Base-by-base conservation (phyloP, 2,329 filamentous ascomycete species). In the Trichoderma sp. region DNA sequence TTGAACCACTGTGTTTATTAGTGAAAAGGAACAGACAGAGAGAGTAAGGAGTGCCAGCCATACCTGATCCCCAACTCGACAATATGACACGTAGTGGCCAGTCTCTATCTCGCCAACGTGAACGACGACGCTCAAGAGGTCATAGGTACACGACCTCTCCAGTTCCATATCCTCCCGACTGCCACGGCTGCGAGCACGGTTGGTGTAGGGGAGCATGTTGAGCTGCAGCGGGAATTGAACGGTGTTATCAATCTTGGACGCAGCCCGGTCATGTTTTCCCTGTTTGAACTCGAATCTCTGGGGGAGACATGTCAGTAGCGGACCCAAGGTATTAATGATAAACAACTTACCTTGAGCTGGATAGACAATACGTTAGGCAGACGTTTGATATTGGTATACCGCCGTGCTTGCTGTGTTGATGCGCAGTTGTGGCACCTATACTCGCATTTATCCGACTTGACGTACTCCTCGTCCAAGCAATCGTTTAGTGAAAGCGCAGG, bases 61-160 rank as follows among this genome's bases (percentile, higher is more conserved):
- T 76, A 83, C 82, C 84, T 92, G 89, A 70, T 93, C 92, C 5
- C 91, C 92, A 72, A 95, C 92, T 61, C 93, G 86, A 73, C 93
- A 94, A 80, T 97, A 98, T n/a, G 92, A 93, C 71, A 95, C 90
- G 78, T 97, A 98, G 79, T 98, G 94, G 18, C 95, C 95, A 1
- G 93, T 94, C 77, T 98, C 94, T 71, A 98, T 92, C 81, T 95
- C 94, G 66, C 95, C 95, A 73, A 97, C 93, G 78, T 98, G 95
- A 51, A 97, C 95, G 26, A 98, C 92, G 3, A 97, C 95, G 74
- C 93, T 94, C 21, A 95, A 88, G 1, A 98, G 87, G 76, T 97
- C 94, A 80, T 98, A 98, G 6, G 92, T 89, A 78, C 92, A 94
- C 6, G 88, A 90, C 76, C 89, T 84, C 70, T 86, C 86, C 21